These are phyloP conservation scores for Tuber melanosporum DNA, from an alignment of 495 filamentous ascomycete species.

Conservation along the genomic window DNA sequence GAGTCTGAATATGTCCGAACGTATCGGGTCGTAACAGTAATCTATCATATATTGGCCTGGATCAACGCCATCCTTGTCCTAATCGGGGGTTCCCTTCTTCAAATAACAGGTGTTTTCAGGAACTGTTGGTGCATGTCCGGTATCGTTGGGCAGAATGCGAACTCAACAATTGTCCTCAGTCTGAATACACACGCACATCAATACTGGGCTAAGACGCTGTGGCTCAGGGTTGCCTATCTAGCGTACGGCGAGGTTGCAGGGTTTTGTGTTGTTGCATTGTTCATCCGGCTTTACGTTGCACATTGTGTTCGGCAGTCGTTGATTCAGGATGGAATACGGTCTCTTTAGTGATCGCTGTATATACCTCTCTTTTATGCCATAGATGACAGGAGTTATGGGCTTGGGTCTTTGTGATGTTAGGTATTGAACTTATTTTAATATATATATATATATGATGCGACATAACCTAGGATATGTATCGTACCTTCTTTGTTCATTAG, in stretches of 20 bases:
- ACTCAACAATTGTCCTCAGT: conserved; percentile 29
- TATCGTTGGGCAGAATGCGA: conserved; percentile 16
- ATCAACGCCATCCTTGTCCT: conserved; percentile 30
- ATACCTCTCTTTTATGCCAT: neutral
- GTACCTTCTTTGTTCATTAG: neutral
- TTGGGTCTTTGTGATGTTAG: neutral
- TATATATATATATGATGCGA: neutral
- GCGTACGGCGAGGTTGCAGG: conserved; percentile 32
- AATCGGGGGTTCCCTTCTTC: conserved; percentile 30
- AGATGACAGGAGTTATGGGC: neutral
- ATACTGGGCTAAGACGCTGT: conserved; percentile 32
- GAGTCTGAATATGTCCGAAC: neutral
- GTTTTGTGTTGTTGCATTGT: conserved; percentile 25
- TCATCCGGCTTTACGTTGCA: conserved; percentile 28
- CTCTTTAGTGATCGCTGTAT: neutral
- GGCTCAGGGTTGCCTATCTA: conserved; percentile 31
- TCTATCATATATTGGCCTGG: conserved; percentile 21
- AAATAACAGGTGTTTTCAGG: conserved; percentile 32
- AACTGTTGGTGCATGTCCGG: conserved; percentile 39
- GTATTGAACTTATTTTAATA: neutral
- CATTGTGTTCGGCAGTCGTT: conserved; percentile 22
- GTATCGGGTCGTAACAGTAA: neutral
- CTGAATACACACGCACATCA: conserved; percentile 30
- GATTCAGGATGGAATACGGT: neutral
- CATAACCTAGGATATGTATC: neutral